Evolutionary conservation across 192 early-diverging fungal genomes (phyloP), one percentile per base, ranked within the genome.

Genomic region (Funneliformis geosporum): DNA sequence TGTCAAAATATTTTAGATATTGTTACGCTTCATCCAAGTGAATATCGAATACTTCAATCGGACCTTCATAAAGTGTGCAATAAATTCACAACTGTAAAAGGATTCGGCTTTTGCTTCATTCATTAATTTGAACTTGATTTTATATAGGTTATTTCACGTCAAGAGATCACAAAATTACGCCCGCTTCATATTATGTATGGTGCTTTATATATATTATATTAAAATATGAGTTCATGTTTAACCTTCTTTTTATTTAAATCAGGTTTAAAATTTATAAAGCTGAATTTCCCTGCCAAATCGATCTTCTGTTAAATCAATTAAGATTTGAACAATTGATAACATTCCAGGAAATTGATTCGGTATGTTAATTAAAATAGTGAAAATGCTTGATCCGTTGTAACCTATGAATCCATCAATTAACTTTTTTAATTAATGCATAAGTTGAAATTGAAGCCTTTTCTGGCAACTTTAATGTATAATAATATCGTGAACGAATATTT

Each of bases 251-350:
- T 18, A n/a, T 39, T 68, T 21, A 55, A 68, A 21, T 8, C 18
- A 68, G 66, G 38, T 68, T 68, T 39, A 68, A 68, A 39, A 68
- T 68, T 68, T 68, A 68, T 68, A 28, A 39, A 21, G 27, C 38
- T 18, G 66, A 68, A 68, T 68, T 21, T 42, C 66, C 66, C 3
- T 18, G 38, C 21, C 66, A 68, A 68, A 68, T 27, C 18, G 33
- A 39, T 39, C 66, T 38, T 39, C 42, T 68, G 21, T 21, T 68
- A 39, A 68, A 68, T 68, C 66, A 68, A 68, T n/a, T 68, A 40
- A 33, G 66, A 38, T 39, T 68, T 40, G 27, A 12, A 39, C 25
- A 42, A 69, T 69, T 69, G n/a, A n/a, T 69, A 11, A 69, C 67
- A 2, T 39, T 43, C n/a, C 21, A 69, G 42, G 67, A 69, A 69